phyloP scores from a whole-genome alignment of 2,329 filamentous ascomycete species.

The Botrytis fragariae region DNA sequence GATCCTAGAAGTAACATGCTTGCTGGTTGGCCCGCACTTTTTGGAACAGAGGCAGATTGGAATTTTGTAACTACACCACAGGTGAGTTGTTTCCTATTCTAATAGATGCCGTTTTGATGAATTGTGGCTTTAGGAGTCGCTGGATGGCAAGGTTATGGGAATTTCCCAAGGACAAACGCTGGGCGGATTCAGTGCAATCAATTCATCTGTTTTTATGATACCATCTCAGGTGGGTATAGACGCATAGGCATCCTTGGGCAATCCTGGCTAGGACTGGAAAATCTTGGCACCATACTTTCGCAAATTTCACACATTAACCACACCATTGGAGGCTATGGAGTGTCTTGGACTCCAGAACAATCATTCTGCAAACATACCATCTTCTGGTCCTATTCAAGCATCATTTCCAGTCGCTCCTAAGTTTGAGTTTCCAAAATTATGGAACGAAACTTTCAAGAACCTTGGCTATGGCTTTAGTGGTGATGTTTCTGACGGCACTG shows the following conservation, averaged over 20 bases:
- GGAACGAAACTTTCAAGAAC: background rate
- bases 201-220: constrained; percentile 36
- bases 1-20: constrained; percentile 41
- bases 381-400: background rate
- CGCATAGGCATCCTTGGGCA: constrained; percentile 36
- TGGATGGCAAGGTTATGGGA: background rate
- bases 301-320: constrained; percentile 29
- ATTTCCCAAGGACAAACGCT: constrained; percentile 37
- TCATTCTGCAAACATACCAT: background rate
- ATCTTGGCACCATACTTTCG: constrained; percentile 43
- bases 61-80: constrained; percentile 15
- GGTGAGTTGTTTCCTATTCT: background rate
- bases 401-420: background rate
- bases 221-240: constrained; percentile 35
- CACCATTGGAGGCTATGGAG: constrained; percentile 17
- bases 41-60: constrained; percentile 20
- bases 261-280: constrained; percentile 40
- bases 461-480: background rate
- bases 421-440: background rate
- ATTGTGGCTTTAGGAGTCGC: background rate
- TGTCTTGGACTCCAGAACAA: constrained; percentile 22
- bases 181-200: constrained; percentile 41
- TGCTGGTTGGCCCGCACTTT: background rate
- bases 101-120: background rate
- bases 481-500: background rate